Conservation (phyloP, 1,284 basidiomycete species). For the Ganoderma sp. region DNA sequence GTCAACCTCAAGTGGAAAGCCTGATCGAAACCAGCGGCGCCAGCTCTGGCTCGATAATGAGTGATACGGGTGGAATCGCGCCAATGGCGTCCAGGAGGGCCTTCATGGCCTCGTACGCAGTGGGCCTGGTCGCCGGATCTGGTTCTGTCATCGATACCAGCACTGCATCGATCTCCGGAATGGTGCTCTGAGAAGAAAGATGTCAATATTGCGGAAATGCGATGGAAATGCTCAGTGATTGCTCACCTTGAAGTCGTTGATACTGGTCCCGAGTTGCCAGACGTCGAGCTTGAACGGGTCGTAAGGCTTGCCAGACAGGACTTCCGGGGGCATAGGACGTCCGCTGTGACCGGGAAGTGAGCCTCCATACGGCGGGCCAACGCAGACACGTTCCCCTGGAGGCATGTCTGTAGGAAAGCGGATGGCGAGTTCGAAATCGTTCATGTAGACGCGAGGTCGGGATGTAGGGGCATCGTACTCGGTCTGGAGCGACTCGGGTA, state of each 20-base stretch:
- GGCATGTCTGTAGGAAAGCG: conserved; percentile 20
- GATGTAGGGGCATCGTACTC: background rate
- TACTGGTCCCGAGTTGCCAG: conserved; percentile 13
- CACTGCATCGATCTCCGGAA: conserved; percentile 8
- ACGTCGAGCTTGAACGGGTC: conserved; percentile 23
- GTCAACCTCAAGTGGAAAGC: background rate
- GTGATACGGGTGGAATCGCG: background rate
- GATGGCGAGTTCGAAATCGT: conserved; percentile 23
- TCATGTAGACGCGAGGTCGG: conserved; percentile 23
- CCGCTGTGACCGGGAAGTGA: conserved; percentile 9
- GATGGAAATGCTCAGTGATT: background rate
- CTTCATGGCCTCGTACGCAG: background rate
- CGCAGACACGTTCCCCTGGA: conserved; percentile 19
- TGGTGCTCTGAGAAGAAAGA: background rate
- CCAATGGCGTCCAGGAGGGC: background rate
- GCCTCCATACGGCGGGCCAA: conserved; percentile 7
- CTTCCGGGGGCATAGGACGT: conserved; percentile 31
- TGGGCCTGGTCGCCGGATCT: background rate
- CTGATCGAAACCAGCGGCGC: background rate
- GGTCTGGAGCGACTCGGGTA: conserved; percentile 14
- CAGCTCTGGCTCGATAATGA: background rate
- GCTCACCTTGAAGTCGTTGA: conserved; percentile 13
- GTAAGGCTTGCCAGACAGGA: conserved; percentile 30
- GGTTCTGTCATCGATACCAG: background rate
- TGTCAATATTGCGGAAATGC: background rate